These are phyloP conservation scores for Aspergillus ostianus DNA, from an alignment of 495 filamentous ascomycete genomes.

Conservation along the genomic window DNA sequence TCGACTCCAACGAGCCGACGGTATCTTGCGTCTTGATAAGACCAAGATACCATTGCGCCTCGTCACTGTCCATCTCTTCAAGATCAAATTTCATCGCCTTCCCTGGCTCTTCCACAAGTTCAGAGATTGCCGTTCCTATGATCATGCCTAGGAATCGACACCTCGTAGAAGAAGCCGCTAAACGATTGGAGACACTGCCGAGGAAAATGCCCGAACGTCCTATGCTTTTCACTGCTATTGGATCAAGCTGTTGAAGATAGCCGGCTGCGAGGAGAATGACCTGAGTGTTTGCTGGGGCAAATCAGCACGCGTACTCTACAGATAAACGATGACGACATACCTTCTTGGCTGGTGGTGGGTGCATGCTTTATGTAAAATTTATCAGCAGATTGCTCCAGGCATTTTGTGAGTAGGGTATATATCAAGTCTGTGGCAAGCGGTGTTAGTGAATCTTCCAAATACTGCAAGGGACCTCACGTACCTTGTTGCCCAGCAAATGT, in stretches of 20 bases:
- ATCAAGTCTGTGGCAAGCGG: constrained; percentile 43
- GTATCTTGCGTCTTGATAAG: constrained; percentile 63
- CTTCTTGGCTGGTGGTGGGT: constrained; percentile 81
- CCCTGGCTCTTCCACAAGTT: constrained; percentile 71
- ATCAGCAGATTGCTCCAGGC: constrained; percentile 74
- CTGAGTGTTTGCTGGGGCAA: constrained; percentile 67
- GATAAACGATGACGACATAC: constrained; percentile 37
- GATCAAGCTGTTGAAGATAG: constrained; percentile 62
- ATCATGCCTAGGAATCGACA: constrained; percentile 88
- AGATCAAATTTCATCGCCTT: constrained; percentile 79
- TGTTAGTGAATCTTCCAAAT: constrained; percentile 20
- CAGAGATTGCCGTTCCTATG: constrained; percentile 77
- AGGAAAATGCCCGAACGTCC: constrained; percentile 71
- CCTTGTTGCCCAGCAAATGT: constrained; percentile 54
- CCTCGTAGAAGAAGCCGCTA: constrained; percentile 70
- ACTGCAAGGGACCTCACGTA: constrained; percentile 17
- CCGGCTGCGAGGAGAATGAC: constrained; percentile 75
- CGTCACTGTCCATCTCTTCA: constrained; percentile 69
- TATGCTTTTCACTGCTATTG: constrained; percentile 58
- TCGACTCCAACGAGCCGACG: constrained; percentile 55
- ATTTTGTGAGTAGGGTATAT: constrained; percentile 60
- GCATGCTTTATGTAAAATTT: constrained; percentile 83
- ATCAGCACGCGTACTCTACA: constrained; percentile 22
- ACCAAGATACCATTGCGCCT: constrained; percentile 74
- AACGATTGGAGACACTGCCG: constrained; percentile 78